Conservation (phyloP, 805 yeast species). For the Kodamaea kakaduensis region DNA sequence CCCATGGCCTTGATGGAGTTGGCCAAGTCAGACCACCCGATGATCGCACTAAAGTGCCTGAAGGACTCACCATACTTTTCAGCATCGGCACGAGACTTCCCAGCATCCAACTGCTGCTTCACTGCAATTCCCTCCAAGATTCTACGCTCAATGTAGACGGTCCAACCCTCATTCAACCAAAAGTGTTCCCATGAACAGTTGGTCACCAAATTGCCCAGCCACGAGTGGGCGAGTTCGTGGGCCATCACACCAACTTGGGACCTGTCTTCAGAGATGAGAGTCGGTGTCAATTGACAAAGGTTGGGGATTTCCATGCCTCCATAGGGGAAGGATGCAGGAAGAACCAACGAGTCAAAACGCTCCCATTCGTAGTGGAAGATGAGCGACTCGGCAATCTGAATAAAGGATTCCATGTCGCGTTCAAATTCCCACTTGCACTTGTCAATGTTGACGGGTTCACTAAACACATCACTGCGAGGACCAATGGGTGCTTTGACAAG, state of each 20-base stretch:
- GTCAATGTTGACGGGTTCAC: slow-evolving; percentile 24
- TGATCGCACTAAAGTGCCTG: slow-evolving; percentile 29
- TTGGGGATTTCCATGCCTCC: slow-evolving; percentile 41
- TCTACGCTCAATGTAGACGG: slow-evolving; percentile 33
- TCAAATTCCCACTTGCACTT: slow-evolving; percentile 35
- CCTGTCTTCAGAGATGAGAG: slow-evolving; percentile 31
- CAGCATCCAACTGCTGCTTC: slow-evolving; percentile 11
- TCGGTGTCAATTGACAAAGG: slow-evolving; percentile 32
- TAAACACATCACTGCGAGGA: slow-evolving; percentile 30
- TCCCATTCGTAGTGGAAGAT: slow-evolving; percentile 34
- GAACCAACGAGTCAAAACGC: slow-evolving; percentile 30
- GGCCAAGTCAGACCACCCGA: slow-evolving; percentile 29
- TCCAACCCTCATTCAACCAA: slow-evolving; percentile 39
- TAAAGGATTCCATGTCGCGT: slow-evolving; percentile 32
- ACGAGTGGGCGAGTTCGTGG: slow-evolving; percentile 36
- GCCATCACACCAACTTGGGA: slow-evolving; percentile 34
- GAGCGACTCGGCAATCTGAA: slow-evolving; percentile 31
- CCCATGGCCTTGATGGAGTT: slow-evolving; percentile 29
- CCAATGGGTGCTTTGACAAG: slow-evolving; percentile 28
- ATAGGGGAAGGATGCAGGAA: slow-evolving; percentile 32
- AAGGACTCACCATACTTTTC: slow-evolving; percentile 27
- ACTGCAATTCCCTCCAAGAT: slow-evolving; percentile 29
- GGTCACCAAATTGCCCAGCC: slow-evolving; percentile 37
- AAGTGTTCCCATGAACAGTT: slow-evolving; percentile 37
- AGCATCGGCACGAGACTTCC: slow-evolving; percentile 13